Conservation (phyloP, 2,329 filamentous ascomycete genomes). For the Pestalotiopsis sp. region DNA sequence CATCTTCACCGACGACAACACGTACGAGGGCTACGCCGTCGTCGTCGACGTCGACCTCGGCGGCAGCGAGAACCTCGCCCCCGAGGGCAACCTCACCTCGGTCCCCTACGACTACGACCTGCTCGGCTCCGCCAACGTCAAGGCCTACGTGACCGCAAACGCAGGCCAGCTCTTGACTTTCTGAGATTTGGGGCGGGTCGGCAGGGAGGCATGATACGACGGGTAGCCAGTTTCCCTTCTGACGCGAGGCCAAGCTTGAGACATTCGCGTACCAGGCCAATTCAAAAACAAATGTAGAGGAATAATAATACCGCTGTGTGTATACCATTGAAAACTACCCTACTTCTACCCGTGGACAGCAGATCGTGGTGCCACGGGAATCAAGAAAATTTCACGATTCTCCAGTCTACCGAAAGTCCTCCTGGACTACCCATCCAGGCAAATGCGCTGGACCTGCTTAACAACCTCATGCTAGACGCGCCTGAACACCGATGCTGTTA, state of each 20-base stretch:
- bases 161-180: conserved; percentile 13
- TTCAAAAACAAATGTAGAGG: background rate
- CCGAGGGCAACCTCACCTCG: conserved; percentile 39
- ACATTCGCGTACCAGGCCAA: background rate
- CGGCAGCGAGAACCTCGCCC: conserved; percentile 46
- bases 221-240: too few species aligned
- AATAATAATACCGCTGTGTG: background rate
- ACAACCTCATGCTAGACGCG: background rate
- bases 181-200: background rate
- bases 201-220: too few species aligned
- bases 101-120: conserved; percentile 14
- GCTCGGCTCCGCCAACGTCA: conserved; percentile 15
- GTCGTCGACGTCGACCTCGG: conserved; percentile 44
- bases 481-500: conserved; percentile 4
- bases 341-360: background rate
- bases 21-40: conserved; percentile 40
- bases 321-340: background rate
- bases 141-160: conserved; percentile 13
- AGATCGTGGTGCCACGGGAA: background rate
- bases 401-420: background rate
- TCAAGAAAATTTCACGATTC: background rate
- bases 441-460: background rate
- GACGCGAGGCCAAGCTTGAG: background rate
- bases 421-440: background rate
- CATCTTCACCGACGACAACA: conserved; percentile 38